A percentile compares a stretch with the other conserved stretches of the same genome.
These are phyloP conservation scores for Glycine tomentella DNA, from an alignment of 306 rosid genomes.

Conservation along the genomic window DNA sequence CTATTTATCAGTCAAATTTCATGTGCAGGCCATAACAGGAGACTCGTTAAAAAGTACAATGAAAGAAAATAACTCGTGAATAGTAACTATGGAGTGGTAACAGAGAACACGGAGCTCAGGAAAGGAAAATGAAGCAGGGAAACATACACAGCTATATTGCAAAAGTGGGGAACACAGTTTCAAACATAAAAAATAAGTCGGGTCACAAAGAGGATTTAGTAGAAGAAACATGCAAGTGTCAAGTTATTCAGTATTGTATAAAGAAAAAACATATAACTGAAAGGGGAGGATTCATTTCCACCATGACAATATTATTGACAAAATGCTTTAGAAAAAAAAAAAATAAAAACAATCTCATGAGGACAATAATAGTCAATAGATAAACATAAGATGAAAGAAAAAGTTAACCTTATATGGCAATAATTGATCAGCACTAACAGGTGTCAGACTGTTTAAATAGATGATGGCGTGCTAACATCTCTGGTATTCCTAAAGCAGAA, in stretches of 20 bases:
- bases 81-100: background rate
- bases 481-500: constrained; percentile 72
- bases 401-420: constrained; percentile 23
- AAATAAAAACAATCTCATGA: background rate
- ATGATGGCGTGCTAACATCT: constrained; percentile 72
- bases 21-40: background rate
- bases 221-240: background rate
- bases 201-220: background rate
- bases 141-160: background rate
- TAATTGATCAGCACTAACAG: constrained; percentile 52
- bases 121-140: constrained; percentile 14
- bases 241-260: background rate
- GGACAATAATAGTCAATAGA: background rate
- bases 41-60: background rate
- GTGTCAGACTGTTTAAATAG: constrained; percentile 57
- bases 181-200: background rate
- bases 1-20: constrained; percentile 6
- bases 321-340: constrained; percentile 5
- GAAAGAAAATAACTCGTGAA: background rate
- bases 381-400: background rate
- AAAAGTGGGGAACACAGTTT: background rate
- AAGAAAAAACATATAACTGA: background rate
- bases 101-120: background rate
- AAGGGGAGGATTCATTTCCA: background rate
- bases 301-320: background rate